Percentiles rank a stretch among this genome's conserved stretches.
Evolutionary conservation across 495 filamentous ascomycete species (phyloP).

Genomic region (Patellaria atrata): DNA sequence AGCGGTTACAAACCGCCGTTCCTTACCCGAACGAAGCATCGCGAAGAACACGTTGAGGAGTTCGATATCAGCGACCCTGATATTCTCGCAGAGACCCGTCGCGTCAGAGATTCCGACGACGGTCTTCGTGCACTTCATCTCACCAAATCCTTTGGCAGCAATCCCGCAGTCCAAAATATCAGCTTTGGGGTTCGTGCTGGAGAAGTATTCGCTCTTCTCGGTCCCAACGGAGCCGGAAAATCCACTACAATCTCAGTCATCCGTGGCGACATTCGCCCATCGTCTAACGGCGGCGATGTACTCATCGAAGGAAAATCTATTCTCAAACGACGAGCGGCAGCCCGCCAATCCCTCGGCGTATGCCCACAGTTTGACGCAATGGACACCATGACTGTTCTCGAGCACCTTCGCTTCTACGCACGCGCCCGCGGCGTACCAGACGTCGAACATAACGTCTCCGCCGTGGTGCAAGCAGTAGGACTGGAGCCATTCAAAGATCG

Average conservation of each 20-base stretch:
- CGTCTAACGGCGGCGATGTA: slow-evolving; percentile 40
- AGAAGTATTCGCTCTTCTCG: slow-evolving; percentile 73
- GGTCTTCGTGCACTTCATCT: slow-evolving; percentile 63
- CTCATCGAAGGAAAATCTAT: slow-evolving; percentile 62
- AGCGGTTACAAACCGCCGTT: slow-evolving; percentile 43
- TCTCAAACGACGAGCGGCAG: slow-evolving; percentile 43
- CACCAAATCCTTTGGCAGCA: slow-evolving; percentile 42
- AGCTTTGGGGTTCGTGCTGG: slow-evolving; percentile 63
- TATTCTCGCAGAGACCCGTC: slow-evolving; percentile 32
- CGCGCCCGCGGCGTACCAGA: slow-evolving; percentile 50
- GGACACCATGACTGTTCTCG: slow-evolving; percentile 34
- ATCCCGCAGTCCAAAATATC: slow-evolving; percentile 64
- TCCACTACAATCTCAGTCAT: slow-evolving; percentile 73
- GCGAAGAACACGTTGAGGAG: slow-evolving; percentile 27
- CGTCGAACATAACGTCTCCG: slow-evolving; percentile 44
- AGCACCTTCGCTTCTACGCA: slow-evolving; percentile 65
- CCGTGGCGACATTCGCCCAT: slow-evolving; percentile 55
- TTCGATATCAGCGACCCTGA: slow-evolving; percentile 32
- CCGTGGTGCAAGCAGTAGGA: slow-evolving; percentile 25
- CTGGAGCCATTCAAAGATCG: slow-evolving; percentile 40
- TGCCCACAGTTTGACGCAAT: slow-evolving; percentile 58
- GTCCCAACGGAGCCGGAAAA: slow-evolving; percentile 83
- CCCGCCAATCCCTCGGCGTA: slow-evolving; percentile 60
- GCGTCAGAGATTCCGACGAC: slow-evolving; percentile 38
- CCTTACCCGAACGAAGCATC: slow-evolving; percentile 23